Evolutionary conservation across 148 eudicot species (phyloP), one percentile per base, ranked within the genome.

Genomic region (Cornus controversa): DNA sequence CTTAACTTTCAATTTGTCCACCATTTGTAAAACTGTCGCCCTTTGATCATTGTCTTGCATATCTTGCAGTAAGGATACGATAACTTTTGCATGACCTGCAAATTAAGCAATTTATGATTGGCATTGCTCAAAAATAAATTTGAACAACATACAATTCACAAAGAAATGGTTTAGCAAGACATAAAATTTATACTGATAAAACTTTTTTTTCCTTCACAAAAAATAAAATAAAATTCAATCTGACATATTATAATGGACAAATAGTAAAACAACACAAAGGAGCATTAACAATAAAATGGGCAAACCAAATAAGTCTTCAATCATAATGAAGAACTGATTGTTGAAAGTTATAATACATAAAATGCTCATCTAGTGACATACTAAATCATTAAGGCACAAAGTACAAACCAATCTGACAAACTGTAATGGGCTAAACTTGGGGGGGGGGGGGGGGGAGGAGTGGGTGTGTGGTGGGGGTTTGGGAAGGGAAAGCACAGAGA

Each of bases 1-100:
- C 82, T 85, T 94, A 53, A 77, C 84, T 82, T 94, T 94, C 93
- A 94, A 77, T 81, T 89, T 94, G 82, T 94, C 98, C 84, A 92
- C 95, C 75, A 94, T 82, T 79, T 94, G 98, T 87, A 92, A 83
- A 89, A 94, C 79, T 57, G 98, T 94, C 69, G 85, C 62, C 82
- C 89, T 91, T 84, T 94, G 98, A 78, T 91, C 97, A 81, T 77
- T 88, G 73, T 82, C 95, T 79, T 85, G 92, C 81, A 82, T 62
- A 76, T 84, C 88, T 89, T 92, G 95, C 79, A 94, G 81, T 65
- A 91, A 73, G 69, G 89, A 88, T 80, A 94, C 74, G 76, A 94
- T 83, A 73, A 81, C 77, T 82, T 88, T 89, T 62, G 93, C 93
- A 81, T 89, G 90, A 78, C 86, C 98, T 92, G 89, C 80, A 89